These are phyloP conservation scores for Erysimum cheiri DNA, from an alignment of 441 rosid genomes.

Conservation along the genomic window DNA sequence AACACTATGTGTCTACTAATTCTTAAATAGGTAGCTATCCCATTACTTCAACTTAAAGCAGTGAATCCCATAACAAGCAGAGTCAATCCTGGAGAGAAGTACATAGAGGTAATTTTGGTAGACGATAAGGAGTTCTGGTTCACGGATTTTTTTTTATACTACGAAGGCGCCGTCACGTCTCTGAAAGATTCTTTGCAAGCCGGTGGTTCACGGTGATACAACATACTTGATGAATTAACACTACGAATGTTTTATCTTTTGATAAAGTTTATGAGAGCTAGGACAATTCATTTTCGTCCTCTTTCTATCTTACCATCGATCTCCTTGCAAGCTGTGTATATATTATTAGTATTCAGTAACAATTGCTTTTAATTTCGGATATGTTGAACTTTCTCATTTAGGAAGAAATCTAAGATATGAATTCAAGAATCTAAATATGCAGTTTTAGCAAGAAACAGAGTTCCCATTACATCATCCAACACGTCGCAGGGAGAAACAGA, in stretches of 20 bases:
- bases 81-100: slow-evolving; percentile 73
- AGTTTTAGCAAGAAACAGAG: too few relatives aligned
- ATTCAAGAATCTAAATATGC: too few relatives aligned
- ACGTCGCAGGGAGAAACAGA: too few relatives aligned
- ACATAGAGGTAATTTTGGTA: slow-evolving; percentile 74
- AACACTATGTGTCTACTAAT: slow-evolving; percentile 20
- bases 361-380: too few relatives aligned
- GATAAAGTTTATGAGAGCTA: background rate
- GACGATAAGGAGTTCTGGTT: slow-evolving; percentile 95
- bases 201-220: slow-evolving; percentile 44
- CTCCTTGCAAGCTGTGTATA: background rate
- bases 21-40: slow-evolving; percentile 71
- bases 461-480: too few relatives aligned
- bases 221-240: background rate
- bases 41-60: slow-evolving; percentile 78
- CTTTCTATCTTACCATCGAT: background rate
- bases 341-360: background rate
- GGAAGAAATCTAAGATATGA: too few relatives aligned
- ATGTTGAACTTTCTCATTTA: too few relatives aligned
- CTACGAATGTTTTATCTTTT: background rate
- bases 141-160: slow-evolving; percentile 82
- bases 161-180: slow-evolving; percentile 59
- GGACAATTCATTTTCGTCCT: background rate
- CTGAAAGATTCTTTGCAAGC: slow-evolving; percentile 58
- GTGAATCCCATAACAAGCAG: slow-evolving; percentile 77